Conservation (phyloP, 2,329 filamentous ascomycete genomes). For the Macrophomina tecta region DNA sequence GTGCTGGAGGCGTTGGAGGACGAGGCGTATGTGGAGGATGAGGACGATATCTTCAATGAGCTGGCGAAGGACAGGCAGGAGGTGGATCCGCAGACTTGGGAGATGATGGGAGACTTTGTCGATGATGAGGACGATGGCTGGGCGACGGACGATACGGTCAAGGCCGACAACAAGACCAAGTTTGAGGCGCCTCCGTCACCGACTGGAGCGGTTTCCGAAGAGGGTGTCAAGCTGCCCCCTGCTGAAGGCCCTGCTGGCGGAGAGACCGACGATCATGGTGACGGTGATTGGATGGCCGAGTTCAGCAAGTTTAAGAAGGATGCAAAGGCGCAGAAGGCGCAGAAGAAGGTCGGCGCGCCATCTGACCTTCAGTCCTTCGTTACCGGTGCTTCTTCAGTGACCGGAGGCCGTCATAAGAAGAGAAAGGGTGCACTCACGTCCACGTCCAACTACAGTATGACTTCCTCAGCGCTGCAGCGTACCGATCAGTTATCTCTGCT, state of each 20-base stretch:
- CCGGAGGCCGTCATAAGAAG: slow-evolving; percentile 87
- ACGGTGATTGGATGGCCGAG: slow-evolving; percentile 87
- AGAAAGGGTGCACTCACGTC: slow-evolving; percentile 91
- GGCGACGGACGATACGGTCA: slow-evolving; percentile 91
- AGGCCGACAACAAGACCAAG: slow-evolving; percentile 56
- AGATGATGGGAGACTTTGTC: slow-evolving; percentile 52
- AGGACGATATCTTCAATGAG: slow-evolving; percentile 82
- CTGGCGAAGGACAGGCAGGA: slow-evolving; percentile 74
- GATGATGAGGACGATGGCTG: slow-evolving; percentile 80
- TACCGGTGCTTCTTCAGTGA: slow-evolving; percentile 72
- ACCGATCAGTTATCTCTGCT: slow-evolving; percentile 86
- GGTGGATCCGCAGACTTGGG: slow-evolving; percentile 80
- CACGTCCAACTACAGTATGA: slow-evolving; percentile 89
- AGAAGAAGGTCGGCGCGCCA: slow-evolving; percentile 49
- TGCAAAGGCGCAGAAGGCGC: slow-evolving; percentile 52
- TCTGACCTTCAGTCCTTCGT: slow-evolving; percentile 73
- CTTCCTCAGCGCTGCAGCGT: slow-evolving; percentile 81
- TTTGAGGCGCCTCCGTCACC: slow-evolving; percentile 35
- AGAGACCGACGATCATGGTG: slow-evolving; percentile 51
- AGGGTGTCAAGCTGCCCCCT: slow-evolving; percentile 36
- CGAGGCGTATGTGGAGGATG: slow-evolving; percentile 86
- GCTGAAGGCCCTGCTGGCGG: slow-evolving; percentile 39
- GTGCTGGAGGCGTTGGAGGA: slow-evolving; percentile 93
- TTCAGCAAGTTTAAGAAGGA: slow-evolving; percentile 96
- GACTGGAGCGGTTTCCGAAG: slow-evolving; percentile 46